Conservation (phyloP, 73 alveolate genomes). For the Tetrahymena malaccensis region DNA sequence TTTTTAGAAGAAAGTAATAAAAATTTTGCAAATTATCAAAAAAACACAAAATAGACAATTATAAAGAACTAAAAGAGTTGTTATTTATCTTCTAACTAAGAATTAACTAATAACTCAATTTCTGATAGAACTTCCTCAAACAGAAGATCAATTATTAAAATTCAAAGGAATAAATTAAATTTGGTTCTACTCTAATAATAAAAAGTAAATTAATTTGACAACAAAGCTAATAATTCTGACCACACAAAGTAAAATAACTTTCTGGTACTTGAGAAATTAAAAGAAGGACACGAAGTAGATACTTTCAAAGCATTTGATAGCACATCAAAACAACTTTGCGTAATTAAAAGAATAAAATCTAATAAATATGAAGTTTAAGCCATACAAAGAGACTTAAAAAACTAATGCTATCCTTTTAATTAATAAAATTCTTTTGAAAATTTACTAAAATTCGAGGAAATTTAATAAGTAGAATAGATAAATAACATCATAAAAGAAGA, state of each 20-base stretch:
- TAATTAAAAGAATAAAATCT: not conserved
- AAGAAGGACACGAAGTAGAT: not conserved
- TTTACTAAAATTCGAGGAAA: not conserved
- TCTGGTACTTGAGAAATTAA: not conserved
- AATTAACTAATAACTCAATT: not conserved
- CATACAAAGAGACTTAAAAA: not conserved
- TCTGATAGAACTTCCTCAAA: not conserved
- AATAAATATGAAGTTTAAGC: not conserved
- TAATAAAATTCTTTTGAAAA: not conserved
- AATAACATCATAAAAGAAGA: not conserved
- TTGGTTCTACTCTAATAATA: not conserved
- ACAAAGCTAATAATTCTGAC: not conserved
- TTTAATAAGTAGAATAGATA: not conserved
- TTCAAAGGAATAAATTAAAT: not conserved
- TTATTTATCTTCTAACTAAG: not conserved
- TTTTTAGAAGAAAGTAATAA: not conserved
- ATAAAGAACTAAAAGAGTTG: not conserved
- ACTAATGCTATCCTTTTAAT: not conserved
- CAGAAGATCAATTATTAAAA: not conserved
- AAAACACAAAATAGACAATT: not conserved
- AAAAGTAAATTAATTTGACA: not conserved
- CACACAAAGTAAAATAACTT: not conserved
- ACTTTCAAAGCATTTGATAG: not conserved
- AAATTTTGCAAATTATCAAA: too few relatives aligned
- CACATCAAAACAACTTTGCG: not conserved